These are phyloP conservation scores for Trichoderma afroharzianum DNA, from an alignment of 2,329 filamentous ascomycete species.

Conservation along the genomic window DNA sequence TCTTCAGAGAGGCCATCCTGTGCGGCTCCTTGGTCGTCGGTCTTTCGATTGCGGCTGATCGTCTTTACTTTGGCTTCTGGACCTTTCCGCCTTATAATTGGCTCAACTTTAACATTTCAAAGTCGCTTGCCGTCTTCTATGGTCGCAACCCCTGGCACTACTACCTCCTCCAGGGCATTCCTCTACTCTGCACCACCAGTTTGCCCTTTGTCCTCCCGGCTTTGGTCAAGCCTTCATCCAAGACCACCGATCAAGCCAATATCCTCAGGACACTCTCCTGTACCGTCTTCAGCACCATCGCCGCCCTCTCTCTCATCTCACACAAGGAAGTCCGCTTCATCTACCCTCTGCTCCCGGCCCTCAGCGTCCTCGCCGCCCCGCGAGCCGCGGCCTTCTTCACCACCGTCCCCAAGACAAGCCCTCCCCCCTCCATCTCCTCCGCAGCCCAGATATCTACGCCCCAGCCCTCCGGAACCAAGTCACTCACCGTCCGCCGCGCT, in stretches of 20 bases:
- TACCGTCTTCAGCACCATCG: slow-evolving; percentile 57
- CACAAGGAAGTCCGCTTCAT: slow-evolving; percentile 99
- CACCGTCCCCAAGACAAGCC: slow-evolving; percentile 26
- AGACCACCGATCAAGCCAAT: slow-evolving; percentile 34
- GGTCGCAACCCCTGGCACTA: slow-evolving; percentile 89
- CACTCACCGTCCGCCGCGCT: slow-evolving; percentile 25
- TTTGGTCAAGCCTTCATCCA: slow-evolving; percentile 48
- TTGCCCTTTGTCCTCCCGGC: slow-evolving; percentile 71
- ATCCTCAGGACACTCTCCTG: slow-evolving; percentile 47
- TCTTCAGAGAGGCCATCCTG: slow-evolving; percentile 61
- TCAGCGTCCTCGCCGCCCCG: slow-evolving; percentile 75
- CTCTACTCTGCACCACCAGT: slow-evolving; percentile 77
- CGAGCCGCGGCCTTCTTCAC: slow-evolving; percentile 64
- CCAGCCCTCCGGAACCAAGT: background rate
- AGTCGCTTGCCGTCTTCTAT: slow-evolving; percentile 88
- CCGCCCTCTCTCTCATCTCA: slow-evolving; percentile 69
- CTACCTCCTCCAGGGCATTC: slow-evolving; percentile 85
- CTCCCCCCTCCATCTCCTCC: slow-evolving; percentile 20
- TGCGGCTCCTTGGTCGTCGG: slow-evolving; percentile 61
- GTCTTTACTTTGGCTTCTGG: slow-evolving; percentile 78
- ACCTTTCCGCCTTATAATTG: slow-evolving; percentile 85
- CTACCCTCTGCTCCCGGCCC: slow-evolving; percentile 82
- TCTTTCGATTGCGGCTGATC: slow-evolving; percentile 66
- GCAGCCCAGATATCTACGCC: background rate
- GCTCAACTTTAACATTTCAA: slow-evolving; percentile 84